phyloP scores from a whole-genome alignment of 1,284 basidiomycete species.

The Malassezia nana region DNA sequence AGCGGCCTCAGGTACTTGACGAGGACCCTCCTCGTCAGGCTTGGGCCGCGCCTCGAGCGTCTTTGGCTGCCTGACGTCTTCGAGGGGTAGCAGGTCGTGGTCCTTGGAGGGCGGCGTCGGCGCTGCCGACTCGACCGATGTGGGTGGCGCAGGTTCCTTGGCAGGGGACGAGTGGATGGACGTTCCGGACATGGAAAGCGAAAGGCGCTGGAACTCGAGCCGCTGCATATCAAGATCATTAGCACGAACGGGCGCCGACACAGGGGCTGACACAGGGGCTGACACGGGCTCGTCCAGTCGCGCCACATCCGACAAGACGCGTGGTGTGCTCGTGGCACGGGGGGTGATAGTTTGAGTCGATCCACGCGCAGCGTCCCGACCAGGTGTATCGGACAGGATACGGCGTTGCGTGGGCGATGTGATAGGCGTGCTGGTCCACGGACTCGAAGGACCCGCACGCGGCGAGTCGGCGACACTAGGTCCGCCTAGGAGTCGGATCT shows the following conservation, averaged over 20 bases:
- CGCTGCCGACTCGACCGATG: background rate
- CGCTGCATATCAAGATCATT: background rate
- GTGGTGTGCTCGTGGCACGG: background rate
- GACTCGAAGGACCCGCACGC: background rate
- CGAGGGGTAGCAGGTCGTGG: background rate
- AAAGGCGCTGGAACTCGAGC: background rate
- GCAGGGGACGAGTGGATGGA: background rate
- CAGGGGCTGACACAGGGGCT: no score
- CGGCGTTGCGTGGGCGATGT: background rate
- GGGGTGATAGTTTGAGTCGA: background rate
- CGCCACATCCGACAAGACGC: no score
- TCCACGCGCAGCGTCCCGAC: background rate
- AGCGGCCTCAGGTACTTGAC: no score
- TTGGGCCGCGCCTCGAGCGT: no score
- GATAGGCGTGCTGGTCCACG: background rate
- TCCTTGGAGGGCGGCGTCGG: conserved; percentile 4
- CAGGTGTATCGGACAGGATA: background rate
- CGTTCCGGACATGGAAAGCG: background rate
- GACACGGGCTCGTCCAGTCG: no score
- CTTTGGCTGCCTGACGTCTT: no score
- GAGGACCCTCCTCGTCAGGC: no score
- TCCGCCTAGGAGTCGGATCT: conserved; percentile 5
- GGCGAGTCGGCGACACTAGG: background rate
- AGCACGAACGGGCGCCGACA: background rate
- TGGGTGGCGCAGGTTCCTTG: background rate